Evolutionary conservation across 768 basidiomycete genomes (phyloP), one percentile per base, ranked within the genome.

Genomic region (Xerocomellus amylosporus): DNA sequence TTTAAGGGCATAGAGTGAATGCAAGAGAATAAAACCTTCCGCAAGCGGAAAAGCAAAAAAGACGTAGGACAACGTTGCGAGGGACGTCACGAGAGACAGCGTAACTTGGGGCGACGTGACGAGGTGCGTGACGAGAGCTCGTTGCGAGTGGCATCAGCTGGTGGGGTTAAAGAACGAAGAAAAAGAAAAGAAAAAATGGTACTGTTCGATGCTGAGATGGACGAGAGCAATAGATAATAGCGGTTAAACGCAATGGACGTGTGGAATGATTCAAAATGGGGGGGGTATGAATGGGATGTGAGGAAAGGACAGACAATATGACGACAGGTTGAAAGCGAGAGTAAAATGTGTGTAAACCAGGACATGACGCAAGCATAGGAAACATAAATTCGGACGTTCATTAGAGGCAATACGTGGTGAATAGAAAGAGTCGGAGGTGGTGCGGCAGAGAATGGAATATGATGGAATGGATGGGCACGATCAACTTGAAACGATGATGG

Each of bases 211-310:
- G 58, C 44, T 40, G 40, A 46, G 54, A 46, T 67, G 57, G 68
- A 58, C 58, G 60, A 68, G 64, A 73, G 64, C 58, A 58, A 71
- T 71, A 73, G 59, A 73, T 73, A 68, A 67, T 59, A 67, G 63
- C 54, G 56, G 64, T 34, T 67, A 30, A 64, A 68, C 51, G 70
- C 68, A 61, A 70, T 69, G 46, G 69, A 64, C n/a, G 68, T 58
- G 52, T 47, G 45, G 26, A 53, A 62, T 61, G 52, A 49, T 38
- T 37, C 33, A 14, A 26, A 53, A 42, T 55, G 48, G 49, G 2
- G n/a, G 34, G 51, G 54, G 45, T 58, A 59, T 59, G 55, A 56
- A 59, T 57, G 54, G 45, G 33, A 41, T 53, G 47, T 52, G 50
- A 50, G 43, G 26, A 48, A 53, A 42, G n/a, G 58, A 52, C 30